Conservation (phyloP, 2,329 filamentous ascomycete genomes). For the Sarocladium brachiariae region DNA sequence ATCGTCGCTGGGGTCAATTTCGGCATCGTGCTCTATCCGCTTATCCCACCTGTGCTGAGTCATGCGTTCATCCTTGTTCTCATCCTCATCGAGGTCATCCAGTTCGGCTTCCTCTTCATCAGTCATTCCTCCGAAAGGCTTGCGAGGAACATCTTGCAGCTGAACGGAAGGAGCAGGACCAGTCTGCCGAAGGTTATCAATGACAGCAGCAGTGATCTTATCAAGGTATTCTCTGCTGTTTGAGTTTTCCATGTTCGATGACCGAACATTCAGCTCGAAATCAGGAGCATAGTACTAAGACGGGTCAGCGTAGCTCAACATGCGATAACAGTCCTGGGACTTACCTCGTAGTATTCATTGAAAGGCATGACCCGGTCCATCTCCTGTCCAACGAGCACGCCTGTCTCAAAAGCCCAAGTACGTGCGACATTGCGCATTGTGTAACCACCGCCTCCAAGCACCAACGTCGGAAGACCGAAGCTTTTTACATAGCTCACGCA, state of each 20-base stretch:
- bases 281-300: constrained; percentile 81
- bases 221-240: constrained; percentile 78
- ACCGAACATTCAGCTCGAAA: constrained; percentile 81
- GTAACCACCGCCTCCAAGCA: constrained; percentile 92
- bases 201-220: constrained; percentile 71
- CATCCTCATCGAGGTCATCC: constrained; percentile 71
- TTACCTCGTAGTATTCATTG: constrained; percentile 86
- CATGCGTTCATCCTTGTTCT: constrained; percentile 75
- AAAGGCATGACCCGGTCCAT: constrained; percentile 82
- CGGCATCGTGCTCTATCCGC: constrained; percentile 66
- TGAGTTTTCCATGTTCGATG: constrained; percentile 86
- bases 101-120: constrained; percentile 61
- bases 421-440: constrained; percentile 95
- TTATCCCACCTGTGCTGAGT: constrained; percentile 81
- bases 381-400: constrained; percentile 74
- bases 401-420: constrained; percentile 96
- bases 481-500: constrained; percentile 89
- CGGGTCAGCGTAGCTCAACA: constrained; percentile 28
- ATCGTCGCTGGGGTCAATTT: constrained; percentile 83
- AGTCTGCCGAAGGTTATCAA: constrained; percentile 82
- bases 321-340: constrained; percentile 25
- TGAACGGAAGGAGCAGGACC: constrained; percentile 84
- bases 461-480: constrained; percentile 77
- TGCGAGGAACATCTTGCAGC: constrained; percentile 68
- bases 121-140: constrained; percentile 54